phyloP scores from a whole-genome alignment of 164 flowering plant species.

The Vitis rupestris region DNA sequence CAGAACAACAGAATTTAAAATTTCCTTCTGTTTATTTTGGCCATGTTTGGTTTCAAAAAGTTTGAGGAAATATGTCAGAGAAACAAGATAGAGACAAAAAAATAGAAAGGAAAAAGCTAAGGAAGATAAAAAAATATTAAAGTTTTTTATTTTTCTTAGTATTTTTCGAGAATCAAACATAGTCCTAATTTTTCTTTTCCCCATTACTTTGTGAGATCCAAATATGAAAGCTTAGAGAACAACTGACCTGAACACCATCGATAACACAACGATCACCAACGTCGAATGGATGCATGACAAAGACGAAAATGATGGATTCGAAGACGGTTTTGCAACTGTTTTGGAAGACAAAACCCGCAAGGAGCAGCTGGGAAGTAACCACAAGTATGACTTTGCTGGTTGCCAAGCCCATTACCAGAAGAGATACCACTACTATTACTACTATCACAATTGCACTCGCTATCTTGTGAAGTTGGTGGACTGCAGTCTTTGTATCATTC shows the following conservation, averaged over 20 bases:
- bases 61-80: no score
- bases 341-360: conserved; percentile 44
- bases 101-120: no score
- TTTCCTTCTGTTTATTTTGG: no score
- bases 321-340: conserved; percentile 53
- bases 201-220: no score
- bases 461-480: conserved; percentile 51
- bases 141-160: no score
- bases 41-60: no score
- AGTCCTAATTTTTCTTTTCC: no score
- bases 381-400: conserved; percentile 44
- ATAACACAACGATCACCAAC: conserved; percentile 63
- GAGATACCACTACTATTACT: conserved; percentile 31
- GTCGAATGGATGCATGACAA: conserved; percentile 66
- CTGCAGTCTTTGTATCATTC: conserved; percentile 65
- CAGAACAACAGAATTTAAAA: no score
- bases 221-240: neutral
- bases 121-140: no score
- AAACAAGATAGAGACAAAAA: no score
- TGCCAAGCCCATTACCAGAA: conserved; percentile 48
- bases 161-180: no score
- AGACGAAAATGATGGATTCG: conserved; percentile 58
- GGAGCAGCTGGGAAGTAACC: conserved; percentile 40
- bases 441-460: conserved; percentile 36
- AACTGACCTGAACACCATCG: conserved; percentile 51